Percentiles rank a stretch among this genome's conserved stretches.
These are phyloP conservation scores for Trichoderma pleuroti DNA, from an alignment of 2,329 filamentous ascomycete genomes.

Conservation along the genomic window DNA sequence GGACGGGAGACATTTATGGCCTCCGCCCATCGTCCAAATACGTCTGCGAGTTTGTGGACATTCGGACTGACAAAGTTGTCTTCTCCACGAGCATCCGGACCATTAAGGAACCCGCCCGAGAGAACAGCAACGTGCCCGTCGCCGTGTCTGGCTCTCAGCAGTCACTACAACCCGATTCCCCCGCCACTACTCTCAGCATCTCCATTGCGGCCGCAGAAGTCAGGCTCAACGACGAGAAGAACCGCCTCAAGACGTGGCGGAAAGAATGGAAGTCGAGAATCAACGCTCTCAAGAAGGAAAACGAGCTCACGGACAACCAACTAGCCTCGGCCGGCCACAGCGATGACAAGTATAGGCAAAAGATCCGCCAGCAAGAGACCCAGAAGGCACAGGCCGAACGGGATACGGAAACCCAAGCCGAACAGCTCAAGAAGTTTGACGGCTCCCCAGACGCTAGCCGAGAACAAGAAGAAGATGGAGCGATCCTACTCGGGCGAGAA, in stretches of 20 bases:
- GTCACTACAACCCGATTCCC: slow-evolving; percentile 68
- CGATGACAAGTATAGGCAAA: slow-evolving; percentile 73
- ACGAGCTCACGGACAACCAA: slow-evolving; percentile 63
- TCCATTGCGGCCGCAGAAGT: slow-evolving; percentile 70
- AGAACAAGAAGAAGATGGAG: slow-evolving; percentile 54
- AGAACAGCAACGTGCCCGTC: slow-evolving; percentile 29
- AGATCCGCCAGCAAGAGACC: slow-evolving; percentile 70
- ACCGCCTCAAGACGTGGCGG: slow-evolving; percentile 64
- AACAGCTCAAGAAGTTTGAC: slow-evolving; percentile 61
- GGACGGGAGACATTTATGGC: slow-evolving; percentile 69
- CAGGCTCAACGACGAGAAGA: slow-evolving; percentile 66
- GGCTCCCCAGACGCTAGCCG: slow-evolving; percentile 60
- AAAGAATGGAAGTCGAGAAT: slow-evolving; percentile 72
- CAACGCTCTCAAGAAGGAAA: slow-evolving; percentile 67
- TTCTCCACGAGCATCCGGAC: slow-evolving; percentile 72
- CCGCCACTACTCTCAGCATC: slow-evolving; percentile 70
- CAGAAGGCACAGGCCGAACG: slow-evolving; percentile 64
- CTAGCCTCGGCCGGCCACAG: slow-evolving; percentile 66
- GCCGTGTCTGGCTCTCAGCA: slow-evolving; percentile 47
- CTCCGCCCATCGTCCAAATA: slow-evolving; percentile 72
- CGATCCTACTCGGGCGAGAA: slow-evolving; percentile 53
- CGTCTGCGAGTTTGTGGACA: slow-evolving; percentile 72
- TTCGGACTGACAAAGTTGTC: slow-evolving; percentile 60
- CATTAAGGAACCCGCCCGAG: slow-evolving; percentile 42
- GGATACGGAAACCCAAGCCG: slow-evolving; percentile 52